Percentiles rank a stretch among this genome's conserved stretches.
phyloP scores from a whole-genome alignment of 2,329 filamentous ascomycete species.

The Colletotrichum aenigma region DNA sequence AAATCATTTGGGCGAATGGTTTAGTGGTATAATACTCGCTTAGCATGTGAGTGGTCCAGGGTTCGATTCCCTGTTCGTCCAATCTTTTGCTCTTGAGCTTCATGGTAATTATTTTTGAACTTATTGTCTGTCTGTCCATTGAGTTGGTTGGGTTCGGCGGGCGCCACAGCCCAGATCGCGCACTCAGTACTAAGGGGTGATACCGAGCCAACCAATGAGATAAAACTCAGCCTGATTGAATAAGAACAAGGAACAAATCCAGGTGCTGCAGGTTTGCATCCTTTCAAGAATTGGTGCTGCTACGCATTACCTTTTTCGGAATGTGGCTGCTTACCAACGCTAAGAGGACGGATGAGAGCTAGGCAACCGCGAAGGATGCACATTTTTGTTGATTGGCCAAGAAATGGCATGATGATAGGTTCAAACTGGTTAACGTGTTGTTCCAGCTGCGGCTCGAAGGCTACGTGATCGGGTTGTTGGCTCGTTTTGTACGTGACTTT shows the following conservation, averaged over 20 bases:
- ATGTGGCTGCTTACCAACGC: neutral
- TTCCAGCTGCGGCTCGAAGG: neutral
- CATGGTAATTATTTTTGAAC: neutral
- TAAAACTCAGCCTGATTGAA: neutral
- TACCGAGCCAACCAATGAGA: neutral
- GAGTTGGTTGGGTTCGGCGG: neutral
- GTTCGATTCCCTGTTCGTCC: conserved; percentile 15
- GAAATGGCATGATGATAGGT: neutral
- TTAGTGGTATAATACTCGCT: conserved; percentile 18
- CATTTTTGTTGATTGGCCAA: neutral
- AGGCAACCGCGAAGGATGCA: neutral
- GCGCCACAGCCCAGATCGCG: neutral
- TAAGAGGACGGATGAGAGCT: neutral
- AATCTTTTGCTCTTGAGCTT: neutral
- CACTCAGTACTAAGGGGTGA: neutral
- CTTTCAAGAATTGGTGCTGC: neutral
- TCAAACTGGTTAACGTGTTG: neutral
- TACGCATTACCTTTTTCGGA: neutral
- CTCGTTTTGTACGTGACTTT: neutral
- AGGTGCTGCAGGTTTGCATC: neutral
- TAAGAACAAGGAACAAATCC: neutral
- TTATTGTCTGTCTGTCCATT: rapidly evolving
- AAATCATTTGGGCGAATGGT: conserved; percentile 14
- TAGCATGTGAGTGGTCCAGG: conserved; percentile 11
- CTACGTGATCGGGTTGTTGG: neutral